A percentile compares a stretch with the other conserved stretches of the same genome.
Evolutionary conservation across 164 flowering plant species (phyloP).

Genomic region (Cinnamomum micranthum): DNA sequence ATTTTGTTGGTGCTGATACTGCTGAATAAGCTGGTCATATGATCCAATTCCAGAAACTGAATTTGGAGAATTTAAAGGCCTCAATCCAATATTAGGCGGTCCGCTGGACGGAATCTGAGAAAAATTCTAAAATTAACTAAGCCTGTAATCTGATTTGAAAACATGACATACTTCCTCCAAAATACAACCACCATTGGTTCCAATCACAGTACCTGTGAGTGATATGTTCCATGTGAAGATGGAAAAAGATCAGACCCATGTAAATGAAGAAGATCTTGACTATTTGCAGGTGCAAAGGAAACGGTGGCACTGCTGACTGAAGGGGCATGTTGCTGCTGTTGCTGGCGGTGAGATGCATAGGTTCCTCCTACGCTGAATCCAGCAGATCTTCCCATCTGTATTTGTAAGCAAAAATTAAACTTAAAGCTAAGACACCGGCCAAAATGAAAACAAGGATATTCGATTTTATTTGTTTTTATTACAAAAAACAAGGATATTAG

Average conservation of each 20-base stretch:
- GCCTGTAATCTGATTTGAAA: neutral
- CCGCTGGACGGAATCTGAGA: constrained; percentile 54
- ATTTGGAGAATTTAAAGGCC: constrained; percentile 66
- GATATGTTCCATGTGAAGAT: constrained; percentile 68
- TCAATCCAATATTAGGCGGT: constrained; percentile 73
- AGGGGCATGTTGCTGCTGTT: constrained; percentile 48
- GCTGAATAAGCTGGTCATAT: constrained; percentile 88
- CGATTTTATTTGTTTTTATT: too few species aligned
- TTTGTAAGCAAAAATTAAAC: neutral
- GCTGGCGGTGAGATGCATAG: constrained; percentile 73
- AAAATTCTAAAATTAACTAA: too few species aligned
- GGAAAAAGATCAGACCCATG: constrained; percentile 81
- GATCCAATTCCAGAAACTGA: constrained; percentile 60
- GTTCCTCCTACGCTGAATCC: constrained; percentile 79
- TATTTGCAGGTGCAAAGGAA: constrained; percentile 65
- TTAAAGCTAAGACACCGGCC: neutral
- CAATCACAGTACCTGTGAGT: constrained; percentile 56
- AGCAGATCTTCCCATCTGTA: constrained; percentile 71
- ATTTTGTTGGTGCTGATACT: constrained; percentile 76
- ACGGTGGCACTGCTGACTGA: constrained; percentile 61
- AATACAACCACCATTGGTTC: neutral
- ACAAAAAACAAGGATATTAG: neutral
- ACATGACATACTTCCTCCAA: neutral
- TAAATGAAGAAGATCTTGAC: constrained; percentile 73
- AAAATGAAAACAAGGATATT: too few species aligned